Base-by-base conservation (phyloP, 2,329 filamentous ascomycete genomes). In the Trichoderma gracile region DNA sequence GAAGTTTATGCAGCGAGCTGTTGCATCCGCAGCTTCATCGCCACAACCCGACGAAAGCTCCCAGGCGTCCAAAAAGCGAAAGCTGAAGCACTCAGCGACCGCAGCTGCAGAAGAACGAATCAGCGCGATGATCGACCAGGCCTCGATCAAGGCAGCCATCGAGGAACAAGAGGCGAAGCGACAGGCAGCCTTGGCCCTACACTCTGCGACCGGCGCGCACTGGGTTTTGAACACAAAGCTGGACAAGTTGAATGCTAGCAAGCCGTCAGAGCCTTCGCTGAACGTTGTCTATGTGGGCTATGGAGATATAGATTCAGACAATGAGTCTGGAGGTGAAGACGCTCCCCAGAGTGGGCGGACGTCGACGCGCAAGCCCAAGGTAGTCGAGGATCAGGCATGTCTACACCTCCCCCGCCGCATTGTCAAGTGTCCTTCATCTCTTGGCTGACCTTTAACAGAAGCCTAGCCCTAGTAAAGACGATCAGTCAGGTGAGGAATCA, bases 1-100 rank as follows among this genome's bases (percentile, higher is more conserved):
- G 93, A 96, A 96, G 81, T 97, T 97, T 75, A 97, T 97, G 93
- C 93, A 96, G 81, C 86, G 93, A 72, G 90, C 91, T 67, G 89
- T 88, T 56, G 87, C 89, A 56, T 85, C 88, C 40, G 78, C 72
- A 66, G 73, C 77, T 57, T 74, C 79, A 19, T 79, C 79, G 66
- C 75, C 84, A 68, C 73, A 80, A 71, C 77, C 78, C 56, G 82
- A 84, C 21, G 79, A 45, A 27, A 54, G 27, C 25, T 43, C 82
- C 19, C 84, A 74, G 72, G 82, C 76, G 65, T 78, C 84, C 15
- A 93, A 93, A 76, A 87, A 87, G 69, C 84, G 86, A 68, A 90
- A 89, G 72, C 57, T 78, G 66, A 66, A 78, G 66, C 68, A 76
- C 67, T 69, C 72, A 47, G 57, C 57, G 14, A 30, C 49, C 7